Evolutionary conservation across 202 grass and related monocot genomes (phyloP), one percentile per base, ranked within the genome.

Genomic region (Zizania palustris): DNA sequence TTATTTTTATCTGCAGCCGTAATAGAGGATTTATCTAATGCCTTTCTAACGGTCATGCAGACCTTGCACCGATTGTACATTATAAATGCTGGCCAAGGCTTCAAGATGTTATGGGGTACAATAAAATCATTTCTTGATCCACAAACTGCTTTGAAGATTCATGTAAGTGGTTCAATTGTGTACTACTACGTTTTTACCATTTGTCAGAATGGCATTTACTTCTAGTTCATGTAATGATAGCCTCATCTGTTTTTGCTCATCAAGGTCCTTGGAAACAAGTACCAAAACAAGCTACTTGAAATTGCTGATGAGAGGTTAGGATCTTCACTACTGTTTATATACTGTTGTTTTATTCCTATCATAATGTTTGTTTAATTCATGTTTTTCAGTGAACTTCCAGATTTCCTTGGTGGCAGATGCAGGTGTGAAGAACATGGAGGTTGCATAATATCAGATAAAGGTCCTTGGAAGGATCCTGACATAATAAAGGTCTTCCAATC

Each of bases 91-190:
- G 96, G 96, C 53, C 71, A 90, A 86, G 96, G 92, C 73, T 99
- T 99, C 76, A 93, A 88, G 89, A 86, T 99, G 67, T 57, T 99
- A 84, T 99, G 96, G 96, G 37, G 65, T 78, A 91, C 96, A 56
- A 89, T 99, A 70, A 99, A 91, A 77, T 96, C 96, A 62, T 96
- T 99, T 84, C 96, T 99, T 85, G 96, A 99, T 87, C 89, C 92
- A 35, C 89, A 89, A 84, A 99, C 92, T n/a, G 88, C 90, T 76
- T 93, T 90, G 2, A 99, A 99, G 70, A 96, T 99, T 76, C 87
- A 99, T 80, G 96, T 96, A 87, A 77, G 19, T 51, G 67, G 11
- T 76, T 18, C 39, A 40, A 55, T 46, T 79, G 28, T 90, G 48
- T 63, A 34, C 21, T 71, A 11, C 11, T 68, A 33, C n/a, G 28